These are phyloP conservation scores for Lipomyces sp. DNA, from an alignment of 805 yeast species.

Conservation along the genomic window DNA sequence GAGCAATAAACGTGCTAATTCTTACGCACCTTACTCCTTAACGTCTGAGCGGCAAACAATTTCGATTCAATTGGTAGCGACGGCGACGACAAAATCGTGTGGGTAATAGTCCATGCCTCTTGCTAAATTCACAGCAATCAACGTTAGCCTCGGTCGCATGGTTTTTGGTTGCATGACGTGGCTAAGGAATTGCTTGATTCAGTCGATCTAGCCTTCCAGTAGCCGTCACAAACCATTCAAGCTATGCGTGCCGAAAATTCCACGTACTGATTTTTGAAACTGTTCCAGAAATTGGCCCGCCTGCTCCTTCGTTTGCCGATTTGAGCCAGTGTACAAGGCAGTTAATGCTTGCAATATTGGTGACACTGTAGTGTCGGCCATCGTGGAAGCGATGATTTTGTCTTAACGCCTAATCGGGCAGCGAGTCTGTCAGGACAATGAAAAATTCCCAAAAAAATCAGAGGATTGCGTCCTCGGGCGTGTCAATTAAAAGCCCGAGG, in stretches of 20 bases:
- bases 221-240: background rate
- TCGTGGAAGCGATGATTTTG: slow-evolving; percentile 14
- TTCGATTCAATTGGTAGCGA: slow-evolving; percentile 58
- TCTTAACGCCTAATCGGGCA: background rate
- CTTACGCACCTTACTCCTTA: slow-evolving; percentile 63
- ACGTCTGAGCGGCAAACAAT: slow-evolving; percentile 89
- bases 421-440: background rate
- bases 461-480: background rate
- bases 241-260: background rate
- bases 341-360: slow-evolving; percentile 48
- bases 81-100: slow-evolving; percentile 46
- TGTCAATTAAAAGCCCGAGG: background rate
- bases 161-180: background rate
- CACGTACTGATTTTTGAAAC: slow-evolving; percentile 68
- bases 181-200: background rate
- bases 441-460: background rate
- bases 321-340: slow-evolving; percentile 55
- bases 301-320: slow-evolving; percentile 49
- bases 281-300: slow-evolving; percentile 66
- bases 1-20: background rate
- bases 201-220: background rate
- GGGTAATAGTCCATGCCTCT: slow-evolving; percentile 75
- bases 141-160: background rate
- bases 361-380: slow-evolving; percentile 24
- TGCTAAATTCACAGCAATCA: slow-evolving; percentile 35